Evolutionary conservation across 202 grass and related monocot genomes (phyloP), one percentile per base, ranked within the genome.

Genomic region (Zizania palustris): DNA sequence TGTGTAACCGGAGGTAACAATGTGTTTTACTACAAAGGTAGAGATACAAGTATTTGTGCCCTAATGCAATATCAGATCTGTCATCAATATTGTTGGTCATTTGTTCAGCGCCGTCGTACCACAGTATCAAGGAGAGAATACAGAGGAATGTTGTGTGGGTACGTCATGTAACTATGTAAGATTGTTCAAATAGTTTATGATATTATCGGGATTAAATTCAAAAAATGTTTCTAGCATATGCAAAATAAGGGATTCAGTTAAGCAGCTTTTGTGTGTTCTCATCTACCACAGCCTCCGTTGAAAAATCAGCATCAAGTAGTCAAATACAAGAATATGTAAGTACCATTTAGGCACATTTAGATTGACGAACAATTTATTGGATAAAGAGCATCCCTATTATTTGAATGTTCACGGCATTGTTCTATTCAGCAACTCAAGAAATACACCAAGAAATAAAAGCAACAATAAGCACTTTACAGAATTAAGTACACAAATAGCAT

Each of bases 141-240:
- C 13, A 38, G 22, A 35, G 12, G 3, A 62, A 33, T 62, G 7
- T 19, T 6, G 51, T 54, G 6, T 1, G 15, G 19, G 51, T 8
- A 19, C 16, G 2, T 19, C 1, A 18, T 54, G 15, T 54, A 54
- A 63, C 8, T 2, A 18, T 54, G 15, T 54, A 54, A 63, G 62
- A 22, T 67, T 65, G 19, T 56, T 38, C 39, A 65, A 53, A 77
- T 21, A 22, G 61, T 57, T 67, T 14, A 28, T 78, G 7, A 41
- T 54, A 51, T 64, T 77, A 5, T 66, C 49, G 20, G 33, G 51
- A 78, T 42, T 78, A 5, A 78, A 44, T 78, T 37, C 49, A 42
- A 35, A 57, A 22, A 57, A 57, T 40, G 28, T 39, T 44, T 48
- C 63, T 57, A 45, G 9, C 0, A 67, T 22, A 67, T 67, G 49